Conservation (phyloP, 2,329 filamentous ascomycete species). For the Plectosphaerella sp. region DNA sequence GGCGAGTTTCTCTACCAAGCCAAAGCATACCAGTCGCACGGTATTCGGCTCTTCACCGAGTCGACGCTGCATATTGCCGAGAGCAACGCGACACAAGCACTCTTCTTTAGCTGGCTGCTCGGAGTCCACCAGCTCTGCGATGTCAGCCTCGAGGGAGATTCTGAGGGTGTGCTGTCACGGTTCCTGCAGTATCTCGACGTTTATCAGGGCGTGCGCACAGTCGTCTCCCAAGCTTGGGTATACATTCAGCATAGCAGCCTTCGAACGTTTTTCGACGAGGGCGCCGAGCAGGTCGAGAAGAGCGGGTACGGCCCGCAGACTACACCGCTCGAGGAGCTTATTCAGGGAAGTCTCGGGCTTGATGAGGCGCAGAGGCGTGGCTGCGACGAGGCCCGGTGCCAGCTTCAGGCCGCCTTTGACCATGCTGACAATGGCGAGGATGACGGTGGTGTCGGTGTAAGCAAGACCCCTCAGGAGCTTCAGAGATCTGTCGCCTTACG, state of each 20-base stretch:
- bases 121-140: constrained; percentile 10
- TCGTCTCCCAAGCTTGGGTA: constrained; percentile 28
- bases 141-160: constrained; percentile 27
- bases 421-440: no score
- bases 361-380: constrained; percentile 11
- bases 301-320: constrained; percentile 16
- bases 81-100: neutral
- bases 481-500: neutral
- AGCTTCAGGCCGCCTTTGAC: constrained; percentile 29
- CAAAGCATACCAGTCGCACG: neutral
- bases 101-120: constrained; percentile 7
- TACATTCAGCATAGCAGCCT: constrained; percentile 29
- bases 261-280: constrained; percentile 12
- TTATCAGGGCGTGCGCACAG: constrained; percentile 35
- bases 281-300: constrained; percentile 8
- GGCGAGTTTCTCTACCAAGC: neutral
- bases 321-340: constrained; percentile 18
- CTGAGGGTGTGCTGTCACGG: constrained; percentile 32
- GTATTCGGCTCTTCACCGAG: constrained; percentile 39
- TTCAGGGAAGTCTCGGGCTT: constrained; percentile 21
- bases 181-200: constrained; percentile 36
- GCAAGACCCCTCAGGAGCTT: neutral
- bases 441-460: no score
- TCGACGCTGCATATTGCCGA: constrained; percentile 8
- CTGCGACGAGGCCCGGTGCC: constrained; percentile 21